A percentile compares a stretch with the other conserved stretches of the same genome.
These are phyloP conservation scores for Aeschynomene evenia DNA, from an alignment of 306 rosid species.

Conservation along the genomic window DNA sequence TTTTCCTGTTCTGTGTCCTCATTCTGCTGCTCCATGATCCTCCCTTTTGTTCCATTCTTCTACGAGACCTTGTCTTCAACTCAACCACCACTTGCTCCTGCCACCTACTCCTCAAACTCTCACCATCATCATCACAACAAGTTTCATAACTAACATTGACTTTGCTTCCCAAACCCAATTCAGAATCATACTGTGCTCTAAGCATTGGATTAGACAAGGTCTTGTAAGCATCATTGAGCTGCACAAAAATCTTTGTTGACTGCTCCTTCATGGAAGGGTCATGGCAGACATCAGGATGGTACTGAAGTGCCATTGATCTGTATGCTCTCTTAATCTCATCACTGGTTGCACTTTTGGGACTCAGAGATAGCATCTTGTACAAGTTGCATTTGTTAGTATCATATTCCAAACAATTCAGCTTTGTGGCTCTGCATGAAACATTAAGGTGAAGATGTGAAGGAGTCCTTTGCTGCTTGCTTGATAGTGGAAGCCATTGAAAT, in stretches of 20 bases:
- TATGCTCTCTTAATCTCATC: slow-evolving; percentile 70
- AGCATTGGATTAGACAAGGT: slow-evolving; percentile 61
- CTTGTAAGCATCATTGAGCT: slow-evolving; percentile 56
- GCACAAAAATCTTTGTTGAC: slow-evolving; percentile 49
- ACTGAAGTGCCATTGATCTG: slow-evolving; percentile 62
- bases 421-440: slow-evolving; percentile 41
- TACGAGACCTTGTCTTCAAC: slow-evolving; percentile 48
- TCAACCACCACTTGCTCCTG: slow-evolving; percentile 44
- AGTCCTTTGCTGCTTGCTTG: slow-evolving; percentile 27
- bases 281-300: slow-evolving; percentile 69
- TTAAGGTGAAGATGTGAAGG: not conserved
- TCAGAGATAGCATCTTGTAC: slow-evolving; percentile 53
- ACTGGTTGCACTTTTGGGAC: slow-evolving; percentile 37
- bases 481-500: slow-evolving; percentile 25
- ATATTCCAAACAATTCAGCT: not conserved
- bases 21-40: slow-evolving; percentile 43
- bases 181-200: slow-evolving; percentile 47
- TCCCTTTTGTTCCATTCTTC: slow-evolving; percentile 42
- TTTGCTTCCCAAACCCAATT: slow-evolving; percentile 33
- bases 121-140: slow-evolving; percentile 10
- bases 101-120: slow-evolving; percentile 33
- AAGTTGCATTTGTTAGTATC: slow-evolving; percentile 28
- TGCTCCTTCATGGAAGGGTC: slow-evolving; percentile 49
- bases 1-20: slow-evolving; percentile 41
- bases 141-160: not conserved